Percentiles rank a stretch among this genome's conserved stretches.
Evolutionary conservation across 169 alveolate genomes (phyloP).

Genomic region (Plasmodium relictum): DNA sequence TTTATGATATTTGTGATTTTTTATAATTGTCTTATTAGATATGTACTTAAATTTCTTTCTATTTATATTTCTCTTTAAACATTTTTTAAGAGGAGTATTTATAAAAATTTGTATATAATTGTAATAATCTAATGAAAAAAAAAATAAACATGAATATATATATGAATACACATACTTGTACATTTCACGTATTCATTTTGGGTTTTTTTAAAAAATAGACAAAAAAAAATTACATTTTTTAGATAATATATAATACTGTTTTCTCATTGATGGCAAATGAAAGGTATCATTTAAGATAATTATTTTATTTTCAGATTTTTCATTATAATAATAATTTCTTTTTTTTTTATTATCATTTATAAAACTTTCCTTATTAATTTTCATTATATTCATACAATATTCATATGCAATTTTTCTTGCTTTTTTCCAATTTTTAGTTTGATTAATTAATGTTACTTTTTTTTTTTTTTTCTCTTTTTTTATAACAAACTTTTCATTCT

Average conservation of each 20-base stretch:
- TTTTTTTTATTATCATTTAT: not conserved
- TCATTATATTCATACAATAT: constrained; percentile 28
- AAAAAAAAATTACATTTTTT: constrained; percentile 43
- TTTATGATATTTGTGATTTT: constrained; percentile 35
- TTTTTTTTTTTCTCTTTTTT: not conserved
- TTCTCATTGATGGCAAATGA: constrained; percentile 75
- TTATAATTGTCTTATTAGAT: constrained; percentile 46
- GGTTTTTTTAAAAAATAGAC: not conserved
- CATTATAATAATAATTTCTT: not conserved
- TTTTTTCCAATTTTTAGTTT: constrained; percentile 37
- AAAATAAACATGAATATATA: not conserved
- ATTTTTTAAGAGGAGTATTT: constrained; percentile 24
- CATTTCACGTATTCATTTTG: not conserved
- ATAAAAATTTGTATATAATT: constrained; percentile 37
- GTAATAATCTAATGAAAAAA: constrained; percentile 20
- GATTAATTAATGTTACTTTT: constrained; percentile 36
- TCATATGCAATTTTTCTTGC: constrained; percentile 63
- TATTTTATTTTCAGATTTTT: not conserved
- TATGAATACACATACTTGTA: not conserved
- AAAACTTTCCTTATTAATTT: not conserved
- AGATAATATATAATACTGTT: constrained; percentile 33
- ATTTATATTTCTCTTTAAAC: constrained; percentile 31
- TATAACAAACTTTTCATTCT: not conserved
- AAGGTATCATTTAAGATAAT: constrained; percentile 66
- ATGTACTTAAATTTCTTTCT: constrained; percentile 53